Evolutionary conservation across 257 asterid species (phyloP).

Genomic region (Buddleja alternifolia): DNA sequence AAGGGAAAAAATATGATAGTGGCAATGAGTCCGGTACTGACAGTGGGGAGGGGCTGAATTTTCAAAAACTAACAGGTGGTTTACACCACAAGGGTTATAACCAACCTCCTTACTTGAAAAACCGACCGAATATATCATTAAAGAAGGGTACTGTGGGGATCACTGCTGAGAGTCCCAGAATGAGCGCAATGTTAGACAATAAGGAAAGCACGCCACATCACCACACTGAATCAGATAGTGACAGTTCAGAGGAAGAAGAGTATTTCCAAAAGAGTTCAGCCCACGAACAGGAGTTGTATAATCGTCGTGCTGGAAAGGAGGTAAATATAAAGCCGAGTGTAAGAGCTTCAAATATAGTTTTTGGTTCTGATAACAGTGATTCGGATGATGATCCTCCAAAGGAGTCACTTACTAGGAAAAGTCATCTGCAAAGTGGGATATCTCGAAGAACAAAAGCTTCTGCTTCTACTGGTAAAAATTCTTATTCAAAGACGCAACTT

Average conservation of each 20-base stretch:
- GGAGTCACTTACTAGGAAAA: slow-evolving; percentile 38
- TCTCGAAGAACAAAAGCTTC: slow-evolving; percentile 69
- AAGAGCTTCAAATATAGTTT: slow-evolving; percentile 41
- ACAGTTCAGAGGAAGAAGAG: slow-evolving; percentile 55
- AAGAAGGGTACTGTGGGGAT: slow-evolving; percentile 28
- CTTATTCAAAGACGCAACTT: slow-evolving; percentile 29
- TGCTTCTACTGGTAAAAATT: slow-evolving; percentile 33
- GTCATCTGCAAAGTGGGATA: slow-evolving; percentile 46
- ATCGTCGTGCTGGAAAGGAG: slow-evolving; percentile 25
- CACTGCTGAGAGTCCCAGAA: slow-evolving; percentile 34
- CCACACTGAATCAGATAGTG: slow-evolving; percentile 45
- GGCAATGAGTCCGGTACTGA: slow-evolving; percentile 42
- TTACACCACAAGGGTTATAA: slow-evolving; percentile 61
- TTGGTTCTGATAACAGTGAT: slow-evolving; percentile 55
- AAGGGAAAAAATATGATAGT: slow-evolving; percentile 22
- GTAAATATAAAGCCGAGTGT: slow-evolving; percentile 38
- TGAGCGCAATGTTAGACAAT: slow-evolving; percentile 6
- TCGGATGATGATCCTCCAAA: slow-evolving; percentile 56
- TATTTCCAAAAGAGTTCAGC: slow-evolving; percentile 30
- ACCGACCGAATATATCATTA: slow-evolving; percentile 36
- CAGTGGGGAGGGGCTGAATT: slow-evolving; percentile 49
- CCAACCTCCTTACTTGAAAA: slow-evolving; percentile 44
- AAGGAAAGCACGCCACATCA: slow-evolving; percentile 34
- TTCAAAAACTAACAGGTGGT: slow-evolving; percentile 73
- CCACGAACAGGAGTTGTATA: slow-evolving; percentile 29